A percentile compares a stretch with the other conserved stretches of the same genome.
Conservation (phyloP, 805 yeast species). For the Alloascoidea africana region DNA sequence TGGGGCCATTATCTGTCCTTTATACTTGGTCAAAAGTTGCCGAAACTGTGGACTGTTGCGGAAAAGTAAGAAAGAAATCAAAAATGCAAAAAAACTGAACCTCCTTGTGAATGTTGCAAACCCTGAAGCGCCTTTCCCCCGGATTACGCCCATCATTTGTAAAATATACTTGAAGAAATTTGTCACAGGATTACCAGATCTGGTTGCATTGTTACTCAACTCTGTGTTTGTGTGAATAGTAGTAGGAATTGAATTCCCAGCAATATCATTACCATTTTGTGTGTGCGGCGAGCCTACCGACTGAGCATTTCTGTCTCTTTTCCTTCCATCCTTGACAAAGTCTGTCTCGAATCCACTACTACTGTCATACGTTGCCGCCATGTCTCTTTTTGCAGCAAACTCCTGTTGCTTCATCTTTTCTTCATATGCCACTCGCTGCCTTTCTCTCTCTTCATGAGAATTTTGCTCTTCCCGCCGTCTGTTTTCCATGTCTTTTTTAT, state of each 20-base stretch:
- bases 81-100: constrained; percentile 7
- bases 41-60: constrained; percentile 1
- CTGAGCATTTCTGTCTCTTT: too few relatives aligned
- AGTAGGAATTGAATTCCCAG: too few relatives aligned
- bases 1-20: not conserved
- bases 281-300: too few relatives aligned
- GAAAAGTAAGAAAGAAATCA: not conserved
- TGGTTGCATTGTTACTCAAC: not conserved
- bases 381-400: not conserved
- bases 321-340: not conserved
- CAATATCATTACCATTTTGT: too few relatives aligned
- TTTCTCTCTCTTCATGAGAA: not conserved
- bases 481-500: not conserved
- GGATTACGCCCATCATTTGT: not conserved
- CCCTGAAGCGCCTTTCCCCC: constrained; percentile 8
- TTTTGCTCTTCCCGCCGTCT: not conserved
- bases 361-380: not conserved
- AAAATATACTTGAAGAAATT: not conserved
- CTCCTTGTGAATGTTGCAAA: constrained; percentile 9
- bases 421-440: not conserved
- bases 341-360: not conserved
- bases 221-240: too few relatives aligned
- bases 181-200: not conserved
- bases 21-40: constrained; percentile 3
- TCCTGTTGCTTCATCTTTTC: constrained; percentile 1